Evolutionary conservation across 2,329 filamentous ascomycete species (phyloP).

Genomic region (Pestalotiopsis sp.): DNA sequence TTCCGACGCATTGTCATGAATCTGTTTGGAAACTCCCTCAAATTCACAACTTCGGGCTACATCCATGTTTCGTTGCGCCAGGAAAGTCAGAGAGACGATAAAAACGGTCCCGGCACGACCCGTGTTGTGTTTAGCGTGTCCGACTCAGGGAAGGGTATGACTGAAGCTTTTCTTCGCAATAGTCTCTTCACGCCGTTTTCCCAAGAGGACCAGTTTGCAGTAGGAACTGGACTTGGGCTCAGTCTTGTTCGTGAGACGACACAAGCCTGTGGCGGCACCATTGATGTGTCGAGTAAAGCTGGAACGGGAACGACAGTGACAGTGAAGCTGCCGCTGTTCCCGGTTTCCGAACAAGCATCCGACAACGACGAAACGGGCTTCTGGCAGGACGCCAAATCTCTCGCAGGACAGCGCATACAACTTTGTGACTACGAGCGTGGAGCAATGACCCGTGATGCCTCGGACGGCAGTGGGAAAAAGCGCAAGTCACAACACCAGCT

Average conservation of each 20-base stretch:
- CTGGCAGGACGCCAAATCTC: not conserved
- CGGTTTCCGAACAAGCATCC: not conserved
- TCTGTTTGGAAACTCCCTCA: constrained; percentile 63
- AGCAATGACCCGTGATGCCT: not conserved
- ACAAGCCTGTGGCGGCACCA: constrained; percentile 18
- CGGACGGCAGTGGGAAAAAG: not conserved
- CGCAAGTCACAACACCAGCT: constrained; percentile 10
- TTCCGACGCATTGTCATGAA: constrained; percentile 62
- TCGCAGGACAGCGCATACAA: not conserved
- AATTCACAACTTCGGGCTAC: constrained; percentile 51
- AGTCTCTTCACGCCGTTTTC: constrained; percentile 65
- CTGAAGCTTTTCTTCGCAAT: constrained; percentile 61
- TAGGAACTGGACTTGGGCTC: constrained; percentile 66
- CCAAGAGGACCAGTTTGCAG: constrained; percentile 63
- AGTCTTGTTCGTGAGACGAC: constrained; percentile 64
- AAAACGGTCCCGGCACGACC: not conserved
- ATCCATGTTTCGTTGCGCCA: constrained; percentile 27
- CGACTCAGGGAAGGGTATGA: constrained; percentile 70
- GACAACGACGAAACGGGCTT: not conserved
- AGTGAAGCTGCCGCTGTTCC: constrained; percentile 22
- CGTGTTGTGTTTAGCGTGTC: constrained; percentile 22
- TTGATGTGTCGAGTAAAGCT: constrained; percentile 21
- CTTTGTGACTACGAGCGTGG: not conserved
- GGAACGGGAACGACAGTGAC: constrained; percentile 34
- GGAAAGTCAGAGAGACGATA: constrained; percentile 14